A percentile compares a stretch with the other conserved stretches of the same genome.
Evolutionary conservation across 2,329 filamentous ascomycete genomes (phyloP).

Genomic region (Fusarium xylarioides): DNA sequence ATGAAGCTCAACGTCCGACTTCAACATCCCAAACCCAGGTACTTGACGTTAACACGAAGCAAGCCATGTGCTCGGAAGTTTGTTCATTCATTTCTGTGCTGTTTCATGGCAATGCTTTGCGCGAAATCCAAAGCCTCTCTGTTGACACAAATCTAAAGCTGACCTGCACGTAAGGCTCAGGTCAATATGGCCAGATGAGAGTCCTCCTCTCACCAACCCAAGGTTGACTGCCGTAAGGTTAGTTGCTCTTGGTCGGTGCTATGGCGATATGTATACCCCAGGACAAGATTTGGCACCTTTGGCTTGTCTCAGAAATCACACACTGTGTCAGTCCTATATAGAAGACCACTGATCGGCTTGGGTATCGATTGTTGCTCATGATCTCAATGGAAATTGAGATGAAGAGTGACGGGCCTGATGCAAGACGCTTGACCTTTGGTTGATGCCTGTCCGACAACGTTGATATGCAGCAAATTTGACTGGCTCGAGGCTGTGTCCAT

Average conservation of each 20-base stretch:
- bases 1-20: not conserved
- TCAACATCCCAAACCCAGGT: not conserved
- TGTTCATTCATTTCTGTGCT: not conserved
- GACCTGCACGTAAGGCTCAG: not conserved
- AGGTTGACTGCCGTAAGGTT: not conserved
- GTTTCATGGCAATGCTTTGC: not conserved
- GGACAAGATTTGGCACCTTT: not conserved
- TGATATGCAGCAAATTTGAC: slow-evolving; percentile 11
- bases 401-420: not conserved
- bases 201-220: not conserved
- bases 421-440: not conserved
- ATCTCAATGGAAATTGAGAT: slow-evolving; percentile 1
- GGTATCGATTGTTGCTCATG: not conserved
- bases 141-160: not conserved
- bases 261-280: not conserved
- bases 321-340: not conserved
- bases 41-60: not conserved
- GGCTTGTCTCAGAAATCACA: not conserved
- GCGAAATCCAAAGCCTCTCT: not conserved
- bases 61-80: not conserved
- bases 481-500: slow-evolving; percentile 18
- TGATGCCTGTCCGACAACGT: slow-evolving; percentile 14
- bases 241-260: not conserved
- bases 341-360: not conserved
- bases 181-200: not conserved